These are phyloP conservation scores for Nasturtium officinale DNA, from an alignment of 345 rosid species.

Conservation along the genomic window DNA sequence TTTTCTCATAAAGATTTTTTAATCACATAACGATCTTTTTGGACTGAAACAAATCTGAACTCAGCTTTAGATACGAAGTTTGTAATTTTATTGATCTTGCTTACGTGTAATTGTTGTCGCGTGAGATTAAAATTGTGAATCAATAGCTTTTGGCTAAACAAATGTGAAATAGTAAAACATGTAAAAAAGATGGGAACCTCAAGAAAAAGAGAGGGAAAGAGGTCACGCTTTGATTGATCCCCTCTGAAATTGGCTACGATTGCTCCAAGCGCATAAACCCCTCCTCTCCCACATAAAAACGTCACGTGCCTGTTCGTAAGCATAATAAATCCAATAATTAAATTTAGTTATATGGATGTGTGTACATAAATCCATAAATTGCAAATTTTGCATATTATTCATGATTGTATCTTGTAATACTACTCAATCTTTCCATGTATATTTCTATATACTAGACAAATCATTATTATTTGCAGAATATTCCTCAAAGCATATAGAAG, in stretches of 20 bases:
- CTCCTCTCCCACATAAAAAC: slow-evolving; percentile 89
- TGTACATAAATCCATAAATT: not conserved
- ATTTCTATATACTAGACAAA: not conserved
- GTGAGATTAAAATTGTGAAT: not conserved
- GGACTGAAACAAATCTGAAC: not conserved
- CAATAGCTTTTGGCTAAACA: slow-evolving; percentile 12
- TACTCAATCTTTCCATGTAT: not conserved
- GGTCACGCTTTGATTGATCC: slow-evolving; percentile 57
- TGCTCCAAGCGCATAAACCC: slow-evolving; percentile 80
- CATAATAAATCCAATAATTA: not conserved
- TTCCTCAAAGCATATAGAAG: not conserved
- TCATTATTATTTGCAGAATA: not conserved
- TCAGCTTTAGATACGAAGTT: not conserved
- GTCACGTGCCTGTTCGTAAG: slow-evolving; percentile 66
- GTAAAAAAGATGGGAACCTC: slow-evolving; percentile 45
- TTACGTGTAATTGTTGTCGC: not conserved
- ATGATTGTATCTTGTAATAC: not conserved
- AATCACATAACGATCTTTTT: not conserved
- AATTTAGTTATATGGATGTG: not conserved
- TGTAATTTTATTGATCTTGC: not conserved
- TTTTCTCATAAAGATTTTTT: no score
- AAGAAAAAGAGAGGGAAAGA: slow-evolving; percentile 60
- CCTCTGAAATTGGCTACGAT: slow-evolving; percentile 57
- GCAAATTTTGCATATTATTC: slow-evolving; percentile 3
- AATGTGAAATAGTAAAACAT: not conserved